Percentiles rank a stretch among this genome's conserved stretches.
phyloP scores from a whole-genome alignment of 2,329 filamentous ascomycete species.

The Botryotinia convoluta region DNA sequence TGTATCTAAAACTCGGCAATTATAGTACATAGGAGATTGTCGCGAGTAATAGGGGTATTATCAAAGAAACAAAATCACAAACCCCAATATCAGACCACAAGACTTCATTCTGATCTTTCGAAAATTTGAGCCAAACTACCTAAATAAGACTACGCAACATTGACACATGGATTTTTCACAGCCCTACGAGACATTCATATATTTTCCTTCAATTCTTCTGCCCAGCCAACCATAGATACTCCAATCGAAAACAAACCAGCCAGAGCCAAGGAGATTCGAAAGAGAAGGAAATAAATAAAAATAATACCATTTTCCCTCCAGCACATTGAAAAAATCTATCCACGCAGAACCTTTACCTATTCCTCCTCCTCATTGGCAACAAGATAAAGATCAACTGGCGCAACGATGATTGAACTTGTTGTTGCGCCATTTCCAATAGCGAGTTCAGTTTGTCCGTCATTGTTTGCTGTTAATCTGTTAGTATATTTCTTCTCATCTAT shows the following conservation, averaged over 20 bases:
- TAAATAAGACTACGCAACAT: background rate
- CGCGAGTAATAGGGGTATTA: background rate
- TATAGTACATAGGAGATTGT: background rate
- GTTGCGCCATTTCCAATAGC: constrained; percentile 13
- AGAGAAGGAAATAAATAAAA: background rate
- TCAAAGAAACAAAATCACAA: background rate
- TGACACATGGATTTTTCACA: background rate
- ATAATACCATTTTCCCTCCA: background rate
- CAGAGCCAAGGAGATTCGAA: background rate
- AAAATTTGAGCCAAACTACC: background rate
- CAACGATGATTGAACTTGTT: background rate
- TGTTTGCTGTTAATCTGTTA: background rate
- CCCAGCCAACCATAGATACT: background rate
- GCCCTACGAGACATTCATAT: background rate
- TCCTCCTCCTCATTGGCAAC: background rate
- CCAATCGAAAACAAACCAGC: background rate
- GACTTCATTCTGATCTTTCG: background rate
- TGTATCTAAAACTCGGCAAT: background rate
- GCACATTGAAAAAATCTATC: background rate
- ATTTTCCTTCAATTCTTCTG: background rate
- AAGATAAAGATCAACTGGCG: constrained; percentile 1
- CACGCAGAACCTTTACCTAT: background rate
- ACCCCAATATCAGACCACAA: background rate
- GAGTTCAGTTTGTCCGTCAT: background rate
- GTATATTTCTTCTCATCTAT: background rate